Percentiles rank a stretch among this genome's conserved stretches.
Conservation (phyloP, 2,329 filamentous ascomycete genomes). For the Nemania sp. region DNA sequence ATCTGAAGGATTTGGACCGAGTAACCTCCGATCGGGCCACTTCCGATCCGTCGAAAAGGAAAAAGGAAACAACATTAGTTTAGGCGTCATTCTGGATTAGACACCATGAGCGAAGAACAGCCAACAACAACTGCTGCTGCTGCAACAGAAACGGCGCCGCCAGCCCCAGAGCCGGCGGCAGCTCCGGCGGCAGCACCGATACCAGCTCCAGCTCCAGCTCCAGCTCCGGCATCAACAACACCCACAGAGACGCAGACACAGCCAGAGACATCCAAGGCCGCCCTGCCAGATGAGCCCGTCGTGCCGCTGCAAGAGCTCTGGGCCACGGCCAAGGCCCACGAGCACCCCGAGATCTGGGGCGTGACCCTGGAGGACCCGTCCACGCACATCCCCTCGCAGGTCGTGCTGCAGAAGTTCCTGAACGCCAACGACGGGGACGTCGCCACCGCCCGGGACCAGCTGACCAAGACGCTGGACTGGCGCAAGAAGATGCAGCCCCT, state of each 20-base stretch:
- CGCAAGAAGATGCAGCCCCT: conserved; percentile 75
- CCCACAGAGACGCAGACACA: neutral
- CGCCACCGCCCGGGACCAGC: conserved; percentile 74
- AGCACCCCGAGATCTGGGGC: conserved; percentile 84
- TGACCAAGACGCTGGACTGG: conserved; percentile 81
- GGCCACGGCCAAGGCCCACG: conserved; percentile 39
- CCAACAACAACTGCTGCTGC: no score
- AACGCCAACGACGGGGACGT: conserved; percentile 84
- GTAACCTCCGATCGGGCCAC: no score
- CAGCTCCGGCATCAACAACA: neutral
- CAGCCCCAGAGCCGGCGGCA: neutral
- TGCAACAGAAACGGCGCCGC: neutral
- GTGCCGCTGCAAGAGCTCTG: conserved; percentile 41
- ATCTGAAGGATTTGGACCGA: no score
- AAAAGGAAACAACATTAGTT: no score
- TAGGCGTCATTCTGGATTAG: no score
- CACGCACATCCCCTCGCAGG: conserved; percentile 72
- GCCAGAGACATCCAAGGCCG: conserved; percentile 26
- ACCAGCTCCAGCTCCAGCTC: neutral
- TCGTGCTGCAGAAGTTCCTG: conserved; percentile 91
- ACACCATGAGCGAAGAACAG: conserved; percentile 24
- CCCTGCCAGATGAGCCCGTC: conserved; percentile 32
- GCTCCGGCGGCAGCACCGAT: conserved; percentile 9
- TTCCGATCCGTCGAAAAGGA: no score
- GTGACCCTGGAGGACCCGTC: conserved; percentile 63